A percentile compares a stretch with the other conserved stretches of the same genome.
Conservation (phyloP, 768 basidiomycete species). For the Pleurotus giganteus region DNA sequence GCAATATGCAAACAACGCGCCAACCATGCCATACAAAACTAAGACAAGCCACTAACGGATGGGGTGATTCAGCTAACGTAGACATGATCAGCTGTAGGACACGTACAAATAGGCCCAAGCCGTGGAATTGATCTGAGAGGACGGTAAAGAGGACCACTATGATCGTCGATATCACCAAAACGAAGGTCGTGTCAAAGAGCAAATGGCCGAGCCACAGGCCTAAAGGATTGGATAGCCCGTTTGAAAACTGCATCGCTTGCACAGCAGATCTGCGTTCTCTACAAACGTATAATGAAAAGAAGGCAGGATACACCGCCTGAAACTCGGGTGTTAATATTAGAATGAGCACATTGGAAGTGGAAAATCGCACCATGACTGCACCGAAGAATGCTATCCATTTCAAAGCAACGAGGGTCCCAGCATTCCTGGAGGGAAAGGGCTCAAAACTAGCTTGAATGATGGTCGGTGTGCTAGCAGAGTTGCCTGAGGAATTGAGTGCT, state of each 20-base stretch:
- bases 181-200: slow-evolving; percentile 65
- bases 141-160: slow-evolving; percentile 61
- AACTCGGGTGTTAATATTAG: slow-evolving; percentile 4
- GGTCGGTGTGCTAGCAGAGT: slow-evolving; percentile 33
- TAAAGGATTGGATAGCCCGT: slow-evolving; percentile 66
- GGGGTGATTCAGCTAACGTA: not conserved
- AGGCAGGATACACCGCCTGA: slow-evolving; percentile 77
- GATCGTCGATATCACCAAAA: slow-evolving; percentile 58
- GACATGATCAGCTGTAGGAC: not conserved
- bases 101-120: slow-evolving; percentile 61
- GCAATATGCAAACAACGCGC: slow-evolving; percentile 68
- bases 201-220: slow-evolving; percentile 81
- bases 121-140: slow-evolving; percentile 61
- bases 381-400: slow-evolving; percentile 79
- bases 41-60: slow-evolving; percentile 62
- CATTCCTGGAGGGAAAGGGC: slow-evolving; percentile 53
- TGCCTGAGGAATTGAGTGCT: slow-evolving; percentile 53
- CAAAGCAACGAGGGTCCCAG: slow-evolving; percentile 57
- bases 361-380: slow-evolving; percentile 57
- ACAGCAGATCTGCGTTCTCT: slow-evolving; percentile 69
- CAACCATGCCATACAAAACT: slow-evolving; percentile 67
- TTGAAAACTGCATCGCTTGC: slow-evolving; percentile 81
- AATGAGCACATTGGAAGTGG: not conserved
- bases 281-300: slow-evolving; percentile 76
- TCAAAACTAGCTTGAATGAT: slow-evolving; percentile 59